Conservation (phyloP, 176 grass and related monocot species). For the Dendrocalamus sinicus region DNA sequence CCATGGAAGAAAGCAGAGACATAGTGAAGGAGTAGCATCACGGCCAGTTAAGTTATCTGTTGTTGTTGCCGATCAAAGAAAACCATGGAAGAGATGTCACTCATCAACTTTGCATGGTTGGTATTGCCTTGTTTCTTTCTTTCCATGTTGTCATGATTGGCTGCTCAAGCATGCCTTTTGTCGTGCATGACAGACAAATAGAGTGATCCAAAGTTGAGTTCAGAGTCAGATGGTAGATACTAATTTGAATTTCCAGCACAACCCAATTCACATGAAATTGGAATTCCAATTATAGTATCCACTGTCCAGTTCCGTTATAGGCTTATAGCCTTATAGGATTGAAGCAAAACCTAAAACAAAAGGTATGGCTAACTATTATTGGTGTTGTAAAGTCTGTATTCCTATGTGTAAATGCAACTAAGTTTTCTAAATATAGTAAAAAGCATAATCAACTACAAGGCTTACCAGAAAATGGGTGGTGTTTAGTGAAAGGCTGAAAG, state of each 20-base stretch:
- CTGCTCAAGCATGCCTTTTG: not conserved
- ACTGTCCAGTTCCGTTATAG: not conserved
- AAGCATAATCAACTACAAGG: not conserved
- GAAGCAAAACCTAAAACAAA: not conserved
- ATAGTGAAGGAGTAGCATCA: not conserved
- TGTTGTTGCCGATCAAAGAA: not conserved
- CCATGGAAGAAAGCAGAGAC: not conserved
- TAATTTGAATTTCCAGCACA: not conserved
- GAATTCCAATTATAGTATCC: not conserved
- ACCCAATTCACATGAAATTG: not conserved
- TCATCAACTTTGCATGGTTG: not conserved
- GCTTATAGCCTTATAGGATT: not conserved
- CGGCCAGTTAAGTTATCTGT: not conserved
- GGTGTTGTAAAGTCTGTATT: not conserved
- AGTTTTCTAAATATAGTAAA: not conserved
- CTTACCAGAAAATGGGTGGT: not conserved
- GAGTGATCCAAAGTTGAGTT: not conserved
- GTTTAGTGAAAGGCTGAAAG: not conserved
- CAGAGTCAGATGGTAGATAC: not conserved
- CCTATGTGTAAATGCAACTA: not conserved
- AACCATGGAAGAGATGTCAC: not conserved
- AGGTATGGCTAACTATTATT: not conserved
- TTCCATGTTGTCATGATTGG: not conserved
- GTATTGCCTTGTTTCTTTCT: conserved; percentile 5
- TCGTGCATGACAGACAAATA: not conserved